Base-by-base conservation (phyloP, 805 yeast genomes). In the Candida verbasci region DNA sequence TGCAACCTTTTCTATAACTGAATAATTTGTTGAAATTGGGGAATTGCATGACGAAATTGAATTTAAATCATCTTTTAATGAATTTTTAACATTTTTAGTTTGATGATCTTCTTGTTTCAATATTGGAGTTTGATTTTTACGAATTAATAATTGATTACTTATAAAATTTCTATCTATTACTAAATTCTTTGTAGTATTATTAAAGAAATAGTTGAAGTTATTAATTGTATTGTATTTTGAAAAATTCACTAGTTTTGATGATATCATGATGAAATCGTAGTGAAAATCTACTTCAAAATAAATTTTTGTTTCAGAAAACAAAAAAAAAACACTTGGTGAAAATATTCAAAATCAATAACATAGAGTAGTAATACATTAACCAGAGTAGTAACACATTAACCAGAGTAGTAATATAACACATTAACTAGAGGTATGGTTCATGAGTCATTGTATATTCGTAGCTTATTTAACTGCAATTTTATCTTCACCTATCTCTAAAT, bases 1-100 rank as follows among this genome's bases (percentile, higher is more conserved):
- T 5, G 76, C 73, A n/a, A 69, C 72, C 37, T 60, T 53, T 33
- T 56, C 61, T 20, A 69, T 41, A 7, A 33, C 21, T 17, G 30
- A 24, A n/a, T n/a, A n/a, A 6, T n/a, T 4, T 9, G 29, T 17
- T 3, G 27, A 28, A 4, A 4, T 17, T 18, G 31, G n/a, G 11
- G 22, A n/a, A 7, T 4, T 9, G 4, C n/a, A 23, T 23, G 24
- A 23, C 9, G 24, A 23, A 7, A 23, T 4, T 7, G 11, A 23
- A 52, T 5, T 74, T 72, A n/a, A 68, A 71, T 37, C 60, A 53
- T 33, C 55, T 60, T 21, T 68, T 41, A 6, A 16, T 24, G 10
- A n/a, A 24, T 9, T 14, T 17, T 9, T 11, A 15, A 3, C 7
- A 25, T 14, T 23, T 17, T 18, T 17, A 10, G n/a, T 9, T 9